Percentiles rank a stretch among this genome's conserved stretches.
phyloP scores from a whole-genome alignment of 345 rosid species.

The Eucalyptus albens region DNA sequence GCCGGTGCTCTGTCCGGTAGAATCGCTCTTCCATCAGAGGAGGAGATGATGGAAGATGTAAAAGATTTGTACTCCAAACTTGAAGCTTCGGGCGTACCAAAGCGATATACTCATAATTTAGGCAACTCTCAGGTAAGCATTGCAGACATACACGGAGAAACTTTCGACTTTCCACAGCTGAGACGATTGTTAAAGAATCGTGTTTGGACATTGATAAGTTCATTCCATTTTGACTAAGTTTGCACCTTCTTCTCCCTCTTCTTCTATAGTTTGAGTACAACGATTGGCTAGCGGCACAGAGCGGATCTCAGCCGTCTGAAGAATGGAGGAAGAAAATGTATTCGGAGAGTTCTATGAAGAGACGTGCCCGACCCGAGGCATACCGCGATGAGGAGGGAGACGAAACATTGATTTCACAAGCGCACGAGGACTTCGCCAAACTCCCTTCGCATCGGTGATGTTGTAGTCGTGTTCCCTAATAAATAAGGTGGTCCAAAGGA shows the following conservation, averaged over 20 bases:
- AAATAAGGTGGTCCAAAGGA: background rate
- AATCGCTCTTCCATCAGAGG: conserved; percentile 41
- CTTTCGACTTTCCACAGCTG: background rate
- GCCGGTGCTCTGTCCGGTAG: conserved; percentile 71
- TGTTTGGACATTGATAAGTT: background rate
- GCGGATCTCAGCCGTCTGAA: conserved; percentile 16
- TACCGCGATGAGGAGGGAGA: conserved; percentile 65
- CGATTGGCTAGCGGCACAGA: conserved; percentile 47
- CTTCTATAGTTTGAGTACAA: conserved; percentile 40
- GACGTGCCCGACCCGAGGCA: conserved; percentile 5
- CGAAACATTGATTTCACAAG: conserved; percentile 31
- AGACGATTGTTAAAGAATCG: background rate
- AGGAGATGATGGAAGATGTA: conserved; percentile 58
- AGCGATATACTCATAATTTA: conserved; percentile 47
- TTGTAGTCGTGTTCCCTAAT: background rate
- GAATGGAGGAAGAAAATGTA: conserved; percentile 53
- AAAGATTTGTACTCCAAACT: conserved; percentile 33
- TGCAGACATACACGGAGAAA: background rate
- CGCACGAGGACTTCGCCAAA: conserved; percentile 31
- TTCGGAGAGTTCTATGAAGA: background rate
- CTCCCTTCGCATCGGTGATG: background rate
- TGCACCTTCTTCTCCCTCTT: background rate
- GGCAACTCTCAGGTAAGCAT: conserved; percentile 28
- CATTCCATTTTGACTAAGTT: background rate
- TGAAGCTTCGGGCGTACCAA: conserved; percentile 49